Conservation (phyloP, 2,329 filamentous ascomycete species). For the Endocalyx cinctus region DNA sequence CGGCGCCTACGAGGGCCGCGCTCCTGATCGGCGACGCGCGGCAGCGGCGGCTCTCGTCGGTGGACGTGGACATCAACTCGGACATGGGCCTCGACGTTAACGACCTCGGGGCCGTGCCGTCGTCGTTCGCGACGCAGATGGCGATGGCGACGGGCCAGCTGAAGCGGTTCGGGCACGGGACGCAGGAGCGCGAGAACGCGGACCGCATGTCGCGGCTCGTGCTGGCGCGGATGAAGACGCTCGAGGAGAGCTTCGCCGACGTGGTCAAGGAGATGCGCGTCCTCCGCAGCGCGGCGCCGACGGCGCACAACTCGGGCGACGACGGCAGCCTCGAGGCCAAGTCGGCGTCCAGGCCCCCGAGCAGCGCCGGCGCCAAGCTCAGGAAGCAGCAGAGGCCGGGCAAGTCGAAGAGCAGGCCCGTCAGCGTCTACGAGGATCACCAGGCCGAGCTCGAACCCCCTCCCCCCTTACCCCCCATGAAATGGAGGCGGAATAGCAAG, state of each 20-base stretch:
- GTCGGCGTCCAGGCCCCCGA: not conserved
- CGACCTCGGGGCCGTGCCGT: conserved; percentile 60
- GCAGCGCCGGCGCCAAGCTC: not conserved
- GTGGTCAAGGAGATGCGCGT: conserved; percentile 77
- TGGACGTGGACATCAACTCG: conserved; percentile 70
- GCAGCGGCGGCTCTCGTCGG: conserved; percentile 51
- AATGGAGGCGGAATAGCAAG: conserved; percentile 37
- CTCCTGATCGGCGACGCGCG: conserved; percentile 50
- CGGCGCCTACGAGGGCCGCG: conserved; percentile 50
- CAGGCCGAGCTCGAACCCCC: conserved; percentile 15
- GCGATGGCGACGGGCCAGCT: conserved; percentile 64
- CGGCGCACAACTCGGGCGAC: conserved; percentile 47
- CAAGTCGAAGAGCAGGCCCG: conserved; percentile 27
- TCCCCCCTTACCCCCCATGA: conserved; percentile 15
- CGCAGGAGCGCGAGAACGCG: conserved; percentile 37
- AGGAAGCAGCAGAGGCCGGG: not conserved
- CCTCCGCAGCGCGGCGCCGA: conserved; percentile 43
- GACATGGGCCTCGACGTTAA: conserved; percentile 62
- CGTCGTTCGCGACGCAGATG: conserved; percentile 79
- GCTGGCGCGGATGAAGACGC: conserved; percentile 83
- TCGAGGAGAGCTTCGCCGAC: conserved; percentile 87
- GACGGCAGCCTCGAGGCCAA: conserved; percentile 29
- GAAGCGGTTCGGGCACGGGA: conserved; percentile 35
- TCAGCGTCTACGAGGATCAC: conserved; percentile 38
- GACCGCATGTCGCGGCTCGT: conserved; percentile 77